Evolutionary conservation across 2,329 filamentous ascomycete species (phyloP), one percentile per base, ranked within the genome.

Genomic region (Aspergillus sclerotialis): DNA sequence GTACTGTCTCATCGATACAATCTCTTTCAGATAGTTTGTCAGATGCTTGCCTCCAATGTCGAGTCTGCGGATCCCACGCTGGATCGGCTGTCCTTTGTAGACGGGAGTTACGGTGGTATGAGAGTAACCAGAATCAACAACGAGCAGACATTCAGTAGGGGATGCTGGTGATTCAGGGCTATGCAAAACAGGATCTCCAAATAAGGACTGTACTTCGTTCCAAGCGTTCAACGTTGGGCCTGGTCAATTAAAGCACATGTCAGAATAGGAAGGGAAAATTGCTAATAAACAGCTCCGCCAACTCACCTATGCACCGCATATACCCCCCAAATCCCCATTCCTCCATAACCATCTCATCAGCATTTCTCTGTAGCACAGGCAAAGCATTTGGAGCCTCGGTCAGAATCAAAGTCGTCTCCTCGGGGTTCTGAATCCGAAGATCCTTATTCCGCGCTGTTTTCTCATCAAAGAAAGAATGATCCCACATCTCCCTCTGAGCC

Each of bases 341-440:
- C 56, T 98, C 92, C 68, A 98, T 96, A 1, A 96, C 78, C 55
- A 98, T 87, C 67, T 98, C 90, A 54, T 98, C 92, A 49, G 86
- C 88, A 57, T 95, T 92, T 25, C 81, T 77, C 61, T 95, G 88
- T 43, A 98, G 65, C 9, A 80, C 78, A 1, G 82, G 80, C 36
- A 94, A 72, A 4, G 82, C 80, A 61, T 93, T 94, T 4, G 88
- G 82, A 29, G 87, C 83, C 60, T 98, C 92, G 1, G 84, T 80
- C 32, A 96, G 72, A 4, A 98, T 65, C 37, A 98, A 65, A 30
- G 87, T 82, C n/a, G 87, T 92, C 36, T 90, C 81, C 34, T 73
- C 68, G 0, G 90, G 85, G 47, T 93, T 81, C 58, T 50, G 38
- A 33, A 62, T 52, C 11, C 51, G 49, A 26, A 55, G 23, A 14